Evolutionary conservation across 257 asterid genomes (phyloP).

Genomic region (Solanum boliviense): DNA sequence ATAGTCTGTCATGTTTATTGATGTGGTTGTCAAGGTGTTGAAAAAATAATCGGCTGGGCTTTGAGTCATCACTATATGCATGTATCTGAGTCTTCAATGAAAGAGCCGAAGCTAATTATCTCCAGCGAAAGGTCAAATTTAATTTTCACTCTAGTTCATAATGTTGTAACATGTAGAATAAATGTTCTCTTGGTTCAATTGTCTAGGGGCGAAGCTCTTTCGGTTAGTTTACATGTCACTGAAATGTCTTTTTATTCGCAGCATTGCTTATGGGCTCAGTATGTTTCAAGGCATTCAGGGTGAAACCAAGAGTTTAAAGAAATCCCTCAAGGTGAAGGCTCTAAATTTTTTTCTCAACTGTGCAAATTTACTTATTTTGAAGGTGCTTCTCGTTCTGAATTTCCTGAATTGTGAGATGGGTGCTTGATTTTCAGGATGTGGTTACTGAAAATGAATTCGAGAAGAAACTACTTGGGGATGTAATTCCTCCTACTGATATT

Average conservation of each 20-base stretch:
- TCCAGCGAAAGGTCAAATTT: constrained; percentile 49
- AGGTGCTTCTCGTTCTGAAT: not conserved
- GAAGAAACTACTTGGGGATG: constrained; percentile 75
- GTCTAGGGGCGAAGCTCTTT: not conserved
- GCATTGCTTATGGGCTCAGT: constrained; percentile 63
- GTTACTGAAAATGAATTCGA: constrained; percentile 81
- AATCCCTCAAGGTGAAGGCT: constrained; percentile 63
- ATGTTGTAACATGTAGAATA: not conserved
- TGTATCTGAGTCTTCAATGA: constrained; percentile 28
- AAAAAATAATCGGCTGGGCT: constrained; percentile 79
- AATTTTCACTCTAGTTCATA: not conserved
- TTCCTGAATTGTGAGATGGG: not conserved
- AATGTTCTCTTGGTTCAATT: not conserved
- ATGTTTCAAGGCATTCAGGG: constrained; percentile 63
- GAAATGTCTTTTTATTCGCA: constrained; percentile 15
- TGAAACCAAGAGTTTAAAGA: constrained; percentile 63
- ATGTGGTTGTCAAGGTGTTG: constrained; percentile 40
- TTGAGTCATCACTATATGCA: constrained; percentile 78
- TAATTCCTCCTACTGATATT: constrained; percentile 76
- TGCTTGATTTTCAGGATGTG: constrained; percentile 51
- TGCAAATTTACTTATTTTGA: not conserved
- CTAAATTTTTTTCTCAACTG: not conserved
- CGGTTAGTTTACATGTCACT: not conserved
- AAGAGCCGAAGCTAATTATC: constrained; percentile 42
- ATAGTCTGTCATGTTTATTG: constrained; percentile 8